phyloP scores from a whole-genome alignment of 192 early-diverging fungal species.

The Rhizoclosmatium globosum region DNA sequence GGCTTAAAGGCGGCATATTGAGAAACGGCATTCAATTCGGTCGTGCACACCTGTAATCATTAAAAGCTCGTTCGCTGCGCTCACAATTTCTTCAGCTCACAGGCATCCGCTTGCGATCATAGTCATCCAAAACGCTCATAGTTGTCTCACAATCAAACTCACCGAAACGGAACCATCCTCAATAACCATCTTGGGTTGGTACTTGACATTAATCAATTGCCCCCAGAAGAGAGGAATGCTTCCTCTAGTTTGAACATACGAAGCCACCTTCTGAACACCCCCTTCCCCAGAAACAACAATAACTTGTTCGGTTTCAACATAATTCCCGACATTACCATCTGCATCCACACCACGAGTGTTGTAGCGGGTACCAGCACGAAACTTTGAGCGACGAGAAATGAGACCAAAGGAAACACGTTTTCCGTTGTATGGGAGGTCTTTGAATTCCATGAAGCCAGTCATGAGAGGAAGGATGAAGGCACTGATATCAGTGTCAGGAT shows the following conservation, averaged over 20 bases:
- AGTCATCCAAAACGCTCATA: not conserved
- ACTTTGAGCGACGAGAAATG: constrained; percentile 56
- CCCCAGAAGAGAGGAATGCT: constrained; percentile 96
- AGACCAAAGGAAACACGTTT: constrained; percentile 53
- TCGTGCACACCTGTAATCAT: too few relatives aligned
- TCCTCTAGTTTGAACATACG: constrained; percentile 94
- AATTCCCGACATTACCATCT: constrained; percentile 94
- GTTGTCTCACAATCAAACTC: constrained; percentile 27
- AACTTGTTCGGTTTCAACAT: constrained; percentile 96
- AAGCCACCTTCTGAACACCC: constrained; percentile 50
- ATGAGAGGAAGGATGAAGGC: constrained; percentile 91
- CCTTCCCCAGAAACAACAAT: constrained; percentile 40
- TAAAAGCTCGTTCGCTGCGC: too few relatives aligned
- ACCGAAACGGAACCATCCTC: constrained; percentile 74
- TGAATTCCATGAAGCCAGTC: constrained; percentile 83
- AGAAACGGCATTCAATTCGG: too few relatives aligned
- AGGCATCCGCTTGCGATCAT: too few relatives aligned
- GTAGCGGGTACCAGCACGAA: constrained; percentile 84
- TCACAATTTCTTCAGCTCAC: too few relatives aligned
- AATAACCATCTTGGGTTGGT: constrained; percentile 86
- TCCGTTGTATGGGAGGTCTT: constrained; percentile 62
- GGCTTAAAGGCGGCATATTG: too few relatives aligned
- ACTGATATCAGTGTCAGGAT: constrained; percentile 56
- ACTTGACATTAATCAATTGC: constrained; percentile 91
- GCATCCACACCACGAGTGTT: constrained; percentile 93